These are phyloP conservation scores for Hippophae rhamnoides DNA, from an alignment of 306 rosid species.

Conservation along the genomic window DNA sequence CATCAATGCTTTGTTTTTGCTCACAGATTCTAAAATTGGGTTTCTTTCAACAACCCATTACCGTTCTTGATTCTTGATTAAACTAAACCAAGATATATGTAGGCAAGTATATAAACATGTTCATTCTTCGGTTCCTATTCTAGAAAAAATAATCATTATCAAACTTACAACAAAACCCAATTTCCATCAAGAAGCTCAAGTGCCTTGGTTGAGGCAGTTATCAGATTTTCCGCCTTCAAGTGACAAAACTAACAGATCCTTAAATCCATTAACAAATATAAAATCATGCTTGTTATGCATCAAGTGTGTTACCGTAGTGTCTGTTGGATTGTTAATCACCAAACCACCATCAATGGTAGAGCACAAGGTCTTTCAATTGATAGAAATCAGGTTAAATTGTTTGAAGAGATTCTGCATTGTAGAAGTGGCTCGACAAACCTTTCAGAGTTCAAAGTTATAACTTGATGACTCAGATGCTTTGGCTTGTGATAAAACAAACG, in stretches of 20 bases:
- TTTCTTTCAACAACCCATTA: no score
- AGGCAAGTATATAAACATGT: no score
- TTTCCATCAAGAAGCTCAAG: no score
- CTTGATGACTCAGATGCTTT: slow-evolving; percentile 83
- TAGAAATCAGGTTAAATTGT: slow-evolving; percentile 61
- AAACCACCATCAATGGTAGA: slow-evolving; percentile 82
- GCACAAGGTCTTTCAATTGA: slow-evolving; percentile 73
- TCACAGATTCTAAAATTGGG: no score
- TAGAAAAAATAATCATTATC: no score
- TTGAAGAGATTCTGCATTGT: slow-evolving; percentile 69
- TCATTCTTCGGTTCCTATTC: no score
- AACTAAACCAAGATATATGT: no score
- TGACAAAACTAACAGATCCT: slow-evolving; percentile 72
- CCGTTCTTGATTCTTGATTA: no score
- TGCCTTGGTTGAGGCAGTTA: no score
- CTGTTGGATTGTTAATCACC: slow-evolving; percentile 92
- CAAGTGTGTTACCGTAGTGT: slow-evolving; percentile 87
- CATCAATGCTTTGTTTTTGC: no score
- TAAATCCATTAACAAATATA: slow-evolving; percentile 64
- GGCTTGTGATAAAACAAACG: slow-evolving; percentile 89
- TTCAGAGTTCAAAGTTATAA: slow-evolving; percentile 86
- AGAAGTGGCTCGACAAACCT: slow-evolving; percentile 90
- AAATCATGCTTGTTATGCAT: slow-evolving; percentile 90
- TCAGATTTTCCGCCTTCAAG: slow-evolving; percentile 47
- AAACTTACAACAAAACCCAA: no score